Percentiles rank a stretch among this genome's conserved stretches.
These are phyloP conservation scores for Candida pseudofarinosa DNA, from an alignment of 805 yeast genomes.

Conservation along the genomic window DNA sequence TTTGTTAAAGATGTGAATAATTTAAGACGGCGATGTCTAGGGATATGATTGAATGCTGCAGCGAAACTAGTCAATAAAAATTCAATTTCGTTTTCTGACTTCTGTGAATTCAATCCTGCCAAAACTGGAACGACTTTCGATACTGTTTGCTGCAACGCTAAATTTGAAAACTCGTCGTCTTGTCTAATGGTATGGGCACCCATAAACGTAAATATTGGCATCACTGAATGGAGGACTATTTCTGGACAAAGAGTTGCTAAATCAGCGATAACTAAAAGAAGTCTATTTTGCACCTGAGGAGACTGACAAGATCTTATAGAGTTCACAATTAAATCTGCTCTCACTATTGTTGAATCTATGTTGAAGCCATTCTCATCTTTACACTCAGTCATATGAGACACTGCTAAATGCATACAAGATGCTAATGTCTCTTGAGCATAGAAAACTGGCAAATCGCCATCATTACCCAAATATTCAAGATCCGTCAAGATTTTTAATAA, in stretches of 20 bases:
- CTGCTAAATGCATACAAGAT: slow-evolving; percentile 71
- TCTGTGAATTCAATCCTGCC: slow-evolving; percentile 39
- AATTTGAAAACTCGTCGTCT: slow-evolving; percentile 92
- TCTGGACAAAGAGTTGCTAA: slow-evolving; percentile 89
- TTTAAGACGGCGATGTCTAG: slow-evolving; percentile 90
- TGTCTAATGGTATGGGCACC: slow-evolving; percentile 96
- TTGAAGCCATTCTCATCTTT: slow-evolving; percentile 16
- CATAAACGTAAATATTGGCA: slow-evolving; percentile 99
- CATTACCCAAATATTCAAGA: slow-evolving; percentile 80
- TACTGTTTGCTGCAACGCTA: slow-evolving; percentile 89
- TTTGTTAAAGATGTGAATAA: slow-evolving; percentile 73
- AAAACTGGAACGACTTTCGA: slow-evolving; percentile 88
- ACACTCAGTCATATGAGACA: slow-evolving; percentile 47
- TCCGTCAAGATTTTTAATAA: slow-evolving; percentile 66
- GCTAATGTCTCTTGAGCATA: slow-evolving; percentile 91
- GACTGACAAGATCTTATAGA: slow-evolving; percentile 85
- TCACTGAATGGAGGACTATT: slow-evolving; percentile 86
- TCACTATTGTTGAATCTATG: slow-evolving; percentile 60
- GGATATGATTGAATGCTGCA: slow-evolving; percentile 94
- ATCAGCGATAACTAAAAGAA: slow-evolving; percentile 79
- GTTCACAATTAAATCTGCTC: slow-evolving; percentile 89
- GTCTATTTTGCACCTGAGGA: slow-evolving; percentile 91
- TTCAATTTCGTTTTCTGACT: slow-evolving; percentile 63
- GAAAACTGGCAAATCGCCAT: slow-evolving; percentile 85
- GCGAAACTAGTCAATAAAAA: slow-evolving; percentile 83